A percentile compares a stretch with the other conserved stretches of the same genome.
Evolutionary conservation across 2,329 filamentous ascomycete genomes (phyloP).

Genomic region (Alternaria infectoria): DNA sequence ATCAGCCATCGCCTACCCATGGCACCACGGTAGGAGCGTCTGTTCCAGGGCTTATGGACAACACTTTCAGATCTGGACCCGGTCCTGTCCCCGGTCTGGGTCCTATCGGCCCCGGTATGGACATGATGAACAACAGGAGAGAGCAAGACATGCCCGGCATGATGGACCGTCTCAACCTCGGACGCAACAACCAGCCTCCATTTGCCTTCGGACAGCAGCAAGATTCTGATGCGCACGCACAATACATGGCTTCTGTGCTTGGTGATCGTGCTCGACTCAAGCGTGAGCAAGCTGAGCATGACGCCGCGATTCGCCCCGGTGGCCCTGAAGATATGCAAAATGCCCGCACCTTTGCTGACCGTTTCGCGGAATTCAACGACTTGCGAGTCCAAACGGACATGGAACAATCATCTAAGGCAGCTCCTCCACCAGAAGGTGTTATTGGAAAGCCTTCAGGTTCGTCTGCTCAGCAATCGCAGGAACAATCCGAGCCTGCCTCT

Average conservation of each 20-base stretch:
- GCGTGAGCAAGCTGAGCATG: constrained; percentile 66
- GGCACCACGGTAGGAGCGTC: constrained; percentile 52
- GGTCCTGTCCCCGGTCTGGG: constrained; percentile 50
- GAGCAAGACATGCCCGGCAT: constrained; percentile 74
- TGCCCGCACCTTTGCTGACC: constrained; percentile 62
- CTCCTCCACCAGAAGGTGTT: constrained; percentile 43
- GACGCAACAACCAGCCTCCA: constrained; percentile 57
- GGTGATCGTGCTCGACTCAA: constrained; percentile 66
- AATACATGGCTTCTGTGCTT: constrained; percentile 66
- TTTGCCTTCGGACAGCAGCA: constrained; percentile 60
- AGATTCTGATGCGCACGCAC: constrained; percentile 56
- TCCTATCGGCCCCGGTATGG: constrained; percentile 53
- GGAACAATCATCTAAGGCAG: constrained; percentile 42
- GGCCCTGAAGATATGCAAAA: constrained; percentile 37
- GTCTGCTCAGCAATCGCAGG: constrained; percentile 29
- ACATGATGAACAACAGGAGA: constrained; percentile 56
- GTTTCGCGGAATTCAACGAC: constrained; percentile 83
- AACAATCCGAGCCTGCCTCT: constrained; percentile 25
- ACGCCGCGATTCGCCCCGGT: constrained; percentile 46
- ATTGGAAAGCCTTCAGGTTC: constrained; percentile 40
- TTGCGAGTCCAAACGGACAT: constrained; percentile 75
- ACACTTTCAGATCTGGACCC: constrained; percentile 50
- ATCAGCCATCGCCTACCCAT: constrained; percentile 66
- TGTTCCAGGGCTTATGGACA: constrained; percentile 74
- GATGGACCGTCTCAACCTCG: constrained; percentile 70